Evolutionary conservation across 371 early-diverging fungal genomes (phyloP).

Genomic region (Syncephalis fuscata): DNA sequence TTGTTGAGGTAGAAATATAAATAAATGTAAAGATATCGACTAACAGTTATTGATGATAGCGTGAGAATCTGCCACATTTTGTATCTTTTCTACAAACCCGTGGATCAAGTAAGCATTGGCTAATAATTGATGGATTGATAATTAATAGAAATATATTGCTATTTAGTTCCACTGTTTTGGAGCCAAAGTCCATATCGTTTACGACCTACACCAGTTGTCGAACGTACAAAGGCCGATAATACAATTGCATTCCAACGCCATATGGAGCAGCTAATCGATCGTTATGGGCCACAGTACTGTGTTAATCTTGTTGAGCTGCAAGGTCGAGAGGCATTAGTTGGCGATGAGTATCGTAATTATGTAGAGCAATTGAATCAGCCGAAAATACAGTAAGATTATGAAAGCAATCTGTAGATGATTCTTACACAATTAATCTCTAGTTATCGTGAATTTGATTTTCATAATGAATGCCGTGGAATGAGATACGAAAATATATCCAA

Average conservation of each 20-base stretch:
- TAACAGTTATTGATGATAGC: too few relatives aligned
- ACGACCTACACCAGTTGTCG: constrained; percentile 44
- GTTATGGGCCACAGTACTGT: constrained; percentile 59
- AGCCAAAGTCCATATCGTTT: constrained; percentile 70
- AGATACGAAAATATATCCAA: constrained; percentile 39
- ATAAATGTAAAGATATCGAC: too few relatives aligned
- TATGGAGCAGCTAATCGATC: constrained; percentile 39
- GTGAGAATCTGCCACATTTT: constrained; percentile 18
- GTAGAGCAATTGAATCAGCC: constrained; percentile 32
- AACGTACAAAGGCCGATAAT: constrained; percentile 11
- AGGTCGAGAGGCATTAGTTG: constrained; percentile 72
- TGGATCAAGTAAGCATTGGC: constrained; percentile 67
- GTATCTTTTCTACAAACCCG: constrained; percentile 84
- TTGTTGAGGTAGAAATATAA: neutral
- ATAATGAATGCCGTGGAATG: constrained; percentile 86
- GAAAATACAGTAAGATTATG: neutral
- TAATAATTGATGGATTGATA: too few relatives aligned
- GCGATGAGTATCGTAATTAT: constrained; percentile 55
- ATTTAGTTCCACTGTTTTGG: constrained; percentile 84
- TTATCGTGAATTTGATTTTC: constrained; percentile 82
- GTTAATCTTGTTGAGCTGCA: constrained; percentile 84
- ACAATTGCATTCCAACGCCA: constrained; percentile 41
- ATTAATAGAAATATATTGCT: too few relatives aligned
- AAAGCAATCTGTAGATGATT: constrained; percentile 27
- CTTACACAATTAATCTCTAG: too few relatives aligned